A percentile compares a stretch with the other conserved stretches of the same genome.
These are phyloP conservation scores for Rubia yunnanensis DNA, from an alignment of 257 asterid genomes.

Conservation along the genomic window DNA sequence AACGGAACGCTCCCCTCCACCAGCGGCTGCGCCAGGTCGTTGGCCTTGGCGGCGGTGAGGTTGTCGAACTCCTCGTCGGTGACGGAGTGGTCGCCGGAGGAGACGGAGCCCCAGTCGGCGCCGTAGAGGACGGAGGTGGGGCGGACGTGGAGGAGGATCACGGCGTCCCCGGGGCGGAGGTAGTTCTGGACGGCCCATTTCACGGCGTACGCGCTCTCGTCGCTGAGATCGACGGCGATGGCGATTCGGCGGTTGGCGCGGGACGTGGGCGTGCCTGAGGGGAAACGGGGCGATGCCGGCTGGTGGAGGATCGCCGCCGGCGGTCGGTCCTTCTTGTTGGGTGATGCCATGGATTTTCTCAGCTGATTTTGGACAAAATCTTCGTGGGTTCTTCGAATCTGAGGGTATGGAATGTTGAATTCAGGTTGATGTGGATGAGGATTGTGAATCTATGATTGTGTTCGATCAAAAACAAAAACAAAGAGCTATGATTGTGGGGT, in stretches of 20 bases:
- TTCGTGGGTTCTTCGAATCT: not conserved
- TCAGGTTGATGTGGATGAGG: not conserved
- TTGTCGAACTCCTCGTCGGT: slow-evolving; percentile 48
- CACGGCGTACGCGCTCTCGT: slow-evolving; percentile 64
- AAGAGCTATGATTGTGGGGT: too few relatives aligned
- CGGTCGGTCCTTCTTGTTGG: slow-evolving; percentile 26
- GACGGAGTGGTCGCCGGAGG: slow-evolving; percentile 22
- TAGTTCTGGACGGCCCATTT: slow-evolving; percentile 72
- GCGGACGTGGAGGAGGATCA: slow-evolving; percentile 57
- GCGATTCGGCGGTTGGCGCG: slow-evolving; percentile 54
- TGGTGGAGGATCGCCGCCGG: slow-evolving; percentile 49
- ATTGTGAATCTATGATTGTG: not conserved
- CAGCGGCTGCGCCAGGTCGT: slow-evolving; percentile 60
- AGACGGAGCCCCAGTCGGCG: slow-evolving; percentile 64
- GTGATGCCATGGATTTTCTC: slow-evolving; percentile 33
- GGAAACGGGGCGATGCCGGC: slow-evolving; percentile 62
- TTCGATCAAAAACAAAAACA: too few relatives aligned
- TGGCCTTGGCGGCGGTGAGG: slow-evolving; percentile 49
- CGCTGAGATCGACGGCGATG: slow-evolving; percentile 74
- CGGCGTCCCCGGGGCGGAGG: slow-evolving; percentile 69
- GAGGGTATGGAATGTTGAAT: not conserved
- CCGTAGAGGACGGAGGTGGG: slow-evolving; percentile 43
- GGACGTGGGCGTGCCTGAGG: slow-evolving; percentile 38
- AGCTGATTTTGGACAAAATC: not conserved
- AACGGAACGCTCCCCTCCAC: slow-evolving; percentile 55